phyloP scores from a whole-genome alignment of 106 monocot genomes.

The Amphibolis antarctica region DNA sequence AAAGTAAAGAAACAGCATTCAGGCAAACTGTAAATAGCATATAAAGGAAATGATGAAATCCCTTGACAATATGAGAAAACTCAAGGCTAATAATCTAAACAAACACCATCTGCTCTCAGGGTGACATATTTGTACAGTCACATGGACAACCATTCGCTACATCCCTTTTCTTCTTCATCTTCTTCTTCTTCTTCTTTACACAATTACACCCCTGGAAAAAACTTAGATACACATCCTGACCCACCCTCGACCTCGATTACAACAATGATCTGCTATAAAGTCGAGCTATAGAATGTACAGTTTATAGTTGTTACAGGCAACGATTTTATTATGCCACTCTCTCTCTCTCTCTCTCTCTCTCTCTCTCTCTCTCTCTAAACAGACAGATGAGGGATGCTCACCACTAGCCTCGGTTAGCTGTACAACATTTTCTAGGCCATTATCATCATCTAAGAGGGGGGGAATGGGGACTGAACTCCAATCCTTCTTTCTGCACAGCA shows the following conservation, averaged over 20 bases:
- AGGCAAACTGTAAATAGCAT: neutral
- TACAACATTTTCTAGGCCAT: too few relatives aligned
- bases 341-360: too few relatives aligned
- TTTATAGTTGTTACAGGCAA: conserved; percentile 36
- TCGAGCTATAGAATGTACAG: conserved; percentile 46
- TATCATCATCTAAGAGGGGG: conserved; percentile 35
- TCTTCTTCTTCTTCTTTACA: too few relatives aligned
- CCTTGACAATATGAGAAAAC: neutral
- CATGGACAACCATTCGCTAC: conserved; percentile 7
- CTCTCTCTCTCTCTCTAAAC: conserved; percentile 17
- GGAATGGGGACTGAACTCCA: conserved; percentile 35
- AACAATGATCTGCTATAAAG: conserved; percentile 20
- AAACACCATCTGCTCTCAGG: conserved; percentile 8
- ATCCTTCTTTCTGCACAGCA: conserved; percentile 52
- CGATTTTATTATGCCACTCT: conserved; percentile 30
- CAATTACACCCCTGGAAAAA: conserved; percentile 39
- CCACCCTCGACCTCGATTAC: conserved; percentile 8
- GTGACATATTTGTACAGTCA: too few relatives aligned
- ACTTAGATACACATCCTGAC: conserved; percentile 24
- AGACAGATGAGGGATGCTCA: conserved; percentile 24
- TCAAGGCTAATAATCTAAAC: neutral
- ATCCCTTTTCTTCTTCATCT: too few relatives aligned
- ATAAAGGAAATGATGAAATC: neutral
- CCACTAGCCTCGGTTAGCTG: conserved; percentile 53
- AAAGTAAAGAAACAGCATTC: too few relatives aligned